Percentiles rank a stretch among this genome's conserved stretches.
Conservation (phyloP, 257 asterid species). For the Capsicum chinense region DNA sequence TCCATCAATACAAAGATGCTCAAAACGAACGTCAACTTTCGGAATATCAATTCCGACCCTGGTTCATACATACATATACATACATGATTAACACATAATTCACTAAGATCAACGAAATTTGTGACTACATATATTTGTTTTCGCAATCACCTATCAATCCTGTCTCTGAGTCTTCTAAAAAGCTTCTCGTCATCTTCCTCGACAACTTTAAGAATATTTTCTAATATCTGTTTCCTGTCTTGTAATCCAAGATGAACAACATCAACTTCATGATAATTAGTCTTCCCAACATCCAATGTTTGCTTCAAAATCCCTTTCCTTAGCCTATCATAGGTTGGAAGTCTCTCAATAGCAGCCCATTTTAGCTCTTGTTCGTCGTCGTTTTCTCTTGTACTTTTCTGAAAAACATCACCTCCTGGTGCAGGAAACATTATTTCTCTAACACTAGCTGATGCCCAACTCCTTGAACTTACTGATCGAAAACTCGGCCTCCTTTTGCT, state of each 20-base stretch:
- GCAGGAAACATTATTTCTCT: conserved; percentile 64
- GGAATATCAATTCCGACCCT: conserved; percentile 90
- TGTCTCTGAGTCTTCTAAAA: conserved; percentile 68
- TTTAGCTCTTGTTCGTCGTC: conserved; percentile 85
- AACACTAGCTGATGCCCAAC: conserved; percentile 76
- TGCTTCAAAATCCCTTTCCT: conserved; percentile 76
- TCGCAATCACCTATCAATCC: conserved; percentile 74
- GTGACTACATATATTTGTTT: not conserved
- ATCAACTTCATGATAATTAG: conserved; percentile 67
- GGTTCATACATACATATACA: conserved; percentile 8
- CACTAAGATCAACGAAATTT: not conserved
- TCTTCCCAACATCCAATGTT: conserved; percentile 72
- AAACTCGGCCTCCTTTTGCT: conserved; percentile 46
- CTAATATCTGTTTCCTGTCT: conserved; percentile 71
- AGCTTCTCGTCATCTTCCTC: conserved; percentile 94
- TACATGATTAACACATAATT: not conserved
- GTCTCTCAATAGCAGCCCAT: conserved; percentile 98
- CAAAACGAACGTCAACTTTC: conserved; percentile 80
- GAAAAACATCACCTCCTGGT: conserved; percentile 66
- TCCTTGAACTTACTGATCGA: conserved; percentile 59
- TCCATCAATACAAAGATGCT: conserved; percentile 75
- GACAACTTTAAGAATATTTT: conserved; percentile 67
- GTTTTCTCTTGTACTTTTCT: conserved; percentile 64
- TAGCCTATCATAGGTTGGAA: conserved; percentile 81
- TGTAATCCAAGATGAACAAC: conserved; percentile 58